Percentiles rank a stretch among this genome's conserved stretches.
These are phyloP conservation scores for Colletotrichum incanum DNA, from an alignment of 2,329 filamentous ascomycete species.

Conservation along the genomic window DNA sequence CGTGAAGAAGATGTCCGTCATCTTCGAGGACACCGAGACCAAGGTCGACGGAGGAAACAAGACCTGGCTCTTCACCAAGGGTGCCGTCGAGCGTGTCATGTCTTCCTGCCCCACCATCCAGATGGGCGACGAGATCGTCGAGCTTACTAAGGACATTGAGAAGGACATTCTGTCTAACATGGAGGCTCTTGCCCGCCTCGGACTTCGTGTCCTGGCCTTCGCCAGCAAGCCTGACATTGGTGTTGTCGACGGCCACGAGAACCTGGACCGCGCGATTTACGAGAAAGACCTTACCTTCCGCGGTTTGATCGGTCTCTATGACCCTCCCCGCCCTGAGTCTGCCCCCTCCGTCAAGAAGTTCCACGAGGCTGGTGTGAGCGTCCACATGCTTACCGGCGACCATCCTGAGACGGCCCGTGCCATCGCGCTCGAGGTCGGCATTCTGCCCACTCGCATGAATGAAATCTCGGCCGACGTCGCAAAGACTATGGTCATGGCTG, in stretches of 20 bases:
- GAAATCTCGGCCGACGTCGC: slow-evolving; percentile 68
- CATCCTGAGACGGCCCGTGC: slow-evolving; percentile 76
- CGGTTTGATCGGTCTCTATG: slow-evolving; percentile 81
- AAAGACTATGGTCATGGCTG: slow-evolving; percentile 76
- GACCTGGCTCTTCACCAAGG: slow-evolving; percentile 73
- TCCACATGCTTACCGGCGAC: slow-evolving; percentile 81
- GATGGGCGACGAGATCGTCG: slow-evolving; percentile 58
- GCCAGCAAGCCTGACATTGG: slow-evolving; percentile 66
- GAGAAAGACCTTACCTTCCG: slow-evolving; percentile 76
- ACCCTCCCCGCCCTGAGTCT: slow-evolving; percentile 79
- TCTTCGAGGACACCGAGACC: slow-evolving; percentile 65
- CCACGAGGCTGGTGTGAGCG: slow-evolving; percentile 74
- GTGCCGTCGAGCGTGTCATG: slow-evolving; percentile 79
- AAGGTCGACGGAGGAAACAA: slow-evolving; percentile 45
- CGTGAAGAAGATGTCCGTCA: slow-evolving; percentile 84
- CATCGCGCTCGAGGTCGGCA: slow-evolving; percentile 76
- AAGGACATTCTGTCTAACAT: slow-evolving; percentile 76
- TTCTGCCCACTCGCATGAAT: slow-evolving; percentile 68
- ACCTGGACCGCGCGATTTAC: slow-evolving; percentile 68
- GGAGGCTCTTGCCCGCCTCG: slow-evolving; percentile 76
- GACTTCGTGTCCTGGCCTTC: slow-evolving; percentile 78
- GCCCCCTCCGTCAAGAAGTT: slow-evolving; percentile 71
- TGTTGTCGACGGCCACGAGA: slow-evolving; percentile 54
- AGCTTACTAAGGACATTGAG: slow-evolving; percentile 68
- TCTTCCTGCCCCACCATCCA: slow-evolving; percentile 71